Evolutionary conservation across 2,329 filamentous ascomycete genomes (phyloP).

Genomic region (Xylariaceae sp.): DNA sequence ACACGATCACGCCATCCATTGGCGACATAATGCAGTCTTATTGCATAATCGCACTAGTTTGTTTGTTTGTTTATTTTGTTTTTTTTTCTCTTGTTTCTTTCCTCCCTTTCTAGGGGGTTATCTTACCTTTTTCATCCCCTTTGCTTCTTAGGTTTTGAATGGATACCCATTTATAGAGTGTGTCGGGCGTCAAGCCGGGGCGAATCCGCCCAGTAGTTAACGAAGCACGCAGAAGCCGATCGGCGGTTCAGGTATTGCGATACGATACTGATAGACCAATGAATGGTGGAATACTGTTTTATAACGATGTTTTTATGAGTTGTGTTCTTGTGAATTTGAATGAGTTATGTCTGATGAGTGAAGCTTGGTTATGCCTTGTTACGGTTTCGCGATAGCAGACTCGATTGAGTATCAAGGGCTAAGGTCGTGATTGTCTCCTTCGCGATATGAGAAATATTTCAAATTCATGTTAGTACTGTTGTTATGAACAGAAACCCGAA

Average conservation of each 20-base stretch:
- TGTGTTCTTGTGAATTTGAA: background rate
- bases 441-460: too few relatives aligned
- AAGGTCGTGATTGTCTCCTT: too few relatives aligned
- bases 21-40: slow-evolving; percentile 26
- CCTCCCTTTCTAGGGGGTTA: background rate
- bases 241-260: background rate
- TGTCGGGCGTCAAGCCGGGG: slow-evolving; percentile 16
- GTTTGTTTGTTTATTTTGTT: background rate
- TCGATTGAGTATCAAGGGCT: too few relatives aligned
- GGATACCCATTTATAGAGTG: slow-evolving; percentile 21
- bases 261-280: slow-evolving; percentile 10
- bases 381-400: too few relatives aligned
- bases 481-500: too few relatives aligned
- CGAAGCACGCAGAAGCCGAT: slow-evolving; percentile 2
- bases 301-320: background rate
- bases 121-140: background rate
- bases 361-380: background rate
- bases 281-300: slow-evolving; percentile 3
- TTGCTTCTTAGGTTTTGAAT: slow-evolving; percentile 10
- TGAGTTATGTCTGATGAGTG: background rate
- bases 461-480: too few relatives aligned
- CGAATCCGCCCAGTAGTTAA: background rate
- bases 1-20: slow-evolving; percentile 31
- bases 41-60: slow-evolving; percentile 17
- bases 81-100: background rate